Base-by-base conservation (phyloP, 441 rosid genomes). In the Erodium chrysanthum region DNA sequence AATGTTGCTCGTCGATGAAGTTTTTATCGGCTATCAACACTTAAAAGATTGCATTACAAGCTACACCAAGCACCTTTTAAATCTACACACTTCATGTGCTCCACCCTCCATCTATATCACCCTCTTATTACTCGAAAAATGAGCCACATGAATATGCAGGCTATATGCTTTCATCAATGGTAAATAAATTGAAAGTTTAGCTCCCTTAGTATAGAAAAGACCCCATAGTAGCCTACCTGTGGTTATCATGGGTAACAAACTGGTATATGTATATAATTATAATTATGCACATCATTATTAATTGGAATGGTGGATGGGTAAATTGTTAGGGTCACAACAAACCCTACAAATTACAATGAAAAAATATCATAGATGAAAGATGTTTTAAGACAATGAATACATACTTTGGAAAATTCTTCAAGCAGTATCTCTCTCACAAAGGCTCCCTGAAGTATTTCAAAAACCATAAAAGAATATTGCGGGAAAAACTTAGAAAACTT, bases 371-470 rank as follows among this genome's bases (percentile, higher is more conserved):
- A 40, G 17, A 66, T 23, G 64, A 54, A 72, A 27, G 65, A 23
- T 48, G 31, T 35, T 54, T 54, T 29, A 33, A 9, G 69, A 21
- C 60, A 40, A n/a, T 46, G 52, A 80, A 74, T 65, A 3, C 77
- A 62, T 74, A 91, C 98, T 96, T 93, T 93, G 9, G 96, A 87
- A 54, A 90, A 77, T 79, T 93, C 98, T 77, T 78, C 84, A 82
- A 93, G 83, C 74, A 93, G 80, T 72, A 93, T 86, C 76, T 93
- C 97, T 84, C 96, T 88, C 73, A 90, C 87, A 75, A 88, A 87
- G 42, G 88, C 75, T 67, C 97, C 98, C 98, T 93, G 84, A 71
- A 82, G 77, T 14, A 62, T 68, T 54, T 66, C 42, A 46, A 74
- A 65, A 48, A 37, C 61, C 17, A 48, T 8, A 37, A 67, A 0